phyloP scores from a whole-genome alignment of 2,329 filamentous ascomycete species.

The Cercospora nicotianae region DNA sequence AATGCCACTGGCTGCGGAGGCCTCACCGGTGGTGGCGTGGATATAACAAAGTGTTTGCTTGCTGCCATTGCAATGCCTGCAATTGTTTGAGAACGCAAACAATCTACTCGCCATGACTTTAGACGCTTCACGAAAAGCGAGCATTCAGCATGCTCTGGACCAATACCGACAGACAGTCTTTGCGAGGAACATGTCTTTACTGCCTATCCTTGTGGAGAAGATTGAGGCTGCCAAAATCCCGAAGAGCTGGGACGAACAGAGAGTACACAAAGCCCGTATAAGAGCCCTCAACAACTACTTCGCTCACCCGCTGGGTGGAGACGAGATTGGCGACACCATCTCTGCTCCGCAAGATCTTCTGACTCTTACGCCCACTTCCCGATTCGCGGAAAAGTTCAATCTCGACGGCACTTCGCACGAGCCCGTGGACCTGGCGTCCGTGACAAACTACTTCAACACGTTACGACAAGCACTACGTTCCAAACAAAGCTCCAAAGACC shows the following conservation, averaged over 20 bases:
- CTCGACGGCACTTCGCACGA: not conserved
- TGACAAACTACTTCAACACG: not conserved
- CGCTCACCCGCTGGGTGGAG: not conserved
- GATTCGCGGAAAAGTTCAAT: not conserved
- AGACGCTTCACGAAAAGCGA: not conserved
- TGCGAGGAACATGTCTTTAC: not conserved
- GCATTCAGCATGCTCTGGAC: not conserved
- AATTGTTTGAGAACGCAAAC: not conserved
- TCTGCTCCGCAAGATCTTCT: not conserved
- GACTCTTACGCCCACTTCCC: not conserved
- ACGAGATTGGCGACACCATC: not conserved
- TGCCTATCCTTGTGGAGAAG: not conserved
- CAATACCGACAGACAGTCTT: not conserved
- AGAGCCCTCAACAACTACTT: not conserved
- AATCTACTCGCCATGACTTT: not conserved
- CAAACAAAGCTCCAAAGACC: not conserved
- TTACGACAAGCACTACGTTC: not conserved
- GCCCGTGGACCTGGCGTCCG: not conserved
- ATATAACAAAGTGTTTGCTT: not conserved
- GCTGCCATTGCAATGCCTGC: not conserved
- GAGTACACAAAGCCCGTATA: not conserved
- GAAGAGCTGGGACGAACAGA: not conserved
- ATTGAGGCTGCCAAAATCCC: not conserved
- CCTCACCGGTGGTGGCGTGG: not conserved
- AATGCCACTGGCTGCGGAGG: not conserved